Evolutionary conservation across 768 basidiomycete genomes (phyloP).

Genomic region (Sporobolomyces phaffii): DNA sequence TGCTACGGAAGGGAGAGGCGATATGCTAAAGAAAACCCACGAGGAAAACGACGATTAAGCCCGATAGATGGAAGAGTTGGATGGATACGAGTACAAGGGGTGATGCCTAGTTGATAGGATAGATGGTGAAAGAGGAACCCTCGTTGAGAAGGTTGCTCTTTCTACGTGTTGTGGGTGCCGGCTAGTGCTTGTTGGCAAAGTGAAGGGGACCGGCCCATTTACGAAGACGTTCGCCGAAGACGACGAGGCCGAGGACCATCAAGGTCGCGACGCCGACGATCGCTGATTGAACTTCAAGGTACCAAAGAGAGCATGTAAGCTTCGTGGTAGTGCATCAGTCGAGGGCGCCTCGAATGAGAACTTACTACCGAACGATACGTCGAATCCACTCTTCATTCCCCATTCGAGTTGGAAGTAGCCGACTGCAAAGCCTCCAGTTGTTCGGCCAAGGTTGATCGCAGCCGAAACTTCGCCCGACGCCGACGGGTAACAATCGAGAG

Average conservation of each 20-base stretch:
- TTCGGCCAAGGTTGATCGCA: slow-evolving; percentile 25
- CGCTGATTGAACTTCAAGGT: slow-evolving; percentile 29
- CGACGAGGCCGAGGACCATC: slow-evolving; percentile 17
- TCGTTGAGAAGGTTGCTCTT: slow-evolving; percentile 2
- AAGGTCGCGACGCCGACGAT: slow-evolving; percentile 29
- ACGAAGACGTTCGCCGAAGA: slow-evolving; percentile 31
- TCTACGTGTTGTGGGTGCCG: background rate
- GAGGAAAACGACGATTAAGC: background rate
- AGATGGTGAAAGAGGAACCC: background rate
- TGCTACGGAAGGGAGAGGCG: background rate
- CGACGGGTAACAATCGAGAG: slow-evolving; percentile 31
- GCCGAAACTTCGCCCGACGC: slow-evolving; percentile 28
- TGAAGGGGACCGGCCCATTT: slow-evolving; percentile 32
- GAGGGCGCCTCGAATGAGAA: background rate
- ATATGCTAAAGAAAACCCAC: background rate
- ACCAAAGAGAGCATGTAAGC: background rate
- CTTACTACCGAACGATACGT: slow-evolving; percentile 35
- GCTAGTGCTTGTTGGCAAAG: slow-evolving; percentile 20
- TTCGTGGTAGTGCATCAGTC: background rate
- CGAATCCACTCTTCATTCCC: slow-evolving; percentile 24
- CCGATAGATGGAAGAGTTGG: background rate
- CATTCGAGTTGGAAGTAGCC: slow-evolving; percentile 33
- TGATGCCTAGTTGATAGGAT: slow-evolving; percentile 10
- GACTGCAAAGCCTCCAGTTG: slow-evolving; percentile 9
- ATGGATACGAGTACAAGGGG: background rate